These are phyloP conservation scores for Hylodesmum podocarpum DNA, from an alignment of 306 rosid genomes.

Conservation along the genomic window DNA sequence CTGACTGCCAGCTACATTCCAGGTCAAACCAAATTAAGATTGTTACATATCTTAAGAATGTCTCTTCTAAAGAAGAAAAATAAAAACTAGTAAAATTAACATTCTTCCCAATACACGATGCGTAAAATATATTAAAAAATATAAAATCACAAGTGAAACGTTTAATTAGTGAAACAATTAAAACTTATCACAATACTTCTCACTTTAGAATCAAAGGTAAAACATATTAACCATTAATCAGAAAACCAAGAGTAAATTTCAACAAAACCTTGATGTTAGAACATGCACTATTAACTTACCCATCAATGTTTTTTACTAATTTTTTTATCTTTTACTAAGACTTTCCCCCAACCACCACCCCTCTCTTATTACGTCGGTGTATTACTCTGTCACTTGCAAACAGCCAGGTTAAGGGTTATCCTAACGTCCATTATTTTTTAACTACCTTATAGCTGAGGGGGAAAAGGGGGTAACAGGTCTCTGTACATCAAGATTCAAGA, in stretches of 20 bases:
- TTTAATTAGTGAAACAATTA: neutral
- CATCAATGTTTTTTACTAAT: neutral
- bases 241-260: neutral
- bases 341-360: too few relatives aligned
- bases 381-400: slow-evolving; percentile 1
- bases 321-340: neutral
- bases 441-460: neutral
- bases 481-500: slow-evolving; percentile 27
- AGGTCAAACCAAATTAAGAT: too few relatives aligned
- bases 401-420: slow-evolving; percentile 15
- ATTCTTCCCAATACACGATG: too few relatives aligned
- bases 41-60: neutral
- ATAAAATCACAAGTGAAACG: too few relatives aligned
- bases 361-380: too few relatives aligned
- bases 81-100: too few relatives aligned
- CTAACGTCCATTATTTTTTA: slow-evolving; percentile 3
- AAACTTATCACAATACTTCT: neutral
- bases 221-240: neutral
- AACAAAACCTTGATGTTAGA: neutral
- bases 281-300: neutral
- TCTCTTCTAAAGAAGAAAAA: too few relatives aligned
- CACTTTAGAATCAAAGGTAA: neutral
- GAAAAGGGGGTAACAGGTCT: neutral
- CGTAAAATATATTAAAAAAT: too few relatives aligned
- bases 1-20: too few relatives aligned